A percentile compares a stretch with the other conserved stretches of the same genome.
These are phyloP conservation scores for Pseudogymnoascus sp. DNA, from an alignment of 2,329 filamentous ascomycete genomes.

Conservation along the genomic window DNA sequence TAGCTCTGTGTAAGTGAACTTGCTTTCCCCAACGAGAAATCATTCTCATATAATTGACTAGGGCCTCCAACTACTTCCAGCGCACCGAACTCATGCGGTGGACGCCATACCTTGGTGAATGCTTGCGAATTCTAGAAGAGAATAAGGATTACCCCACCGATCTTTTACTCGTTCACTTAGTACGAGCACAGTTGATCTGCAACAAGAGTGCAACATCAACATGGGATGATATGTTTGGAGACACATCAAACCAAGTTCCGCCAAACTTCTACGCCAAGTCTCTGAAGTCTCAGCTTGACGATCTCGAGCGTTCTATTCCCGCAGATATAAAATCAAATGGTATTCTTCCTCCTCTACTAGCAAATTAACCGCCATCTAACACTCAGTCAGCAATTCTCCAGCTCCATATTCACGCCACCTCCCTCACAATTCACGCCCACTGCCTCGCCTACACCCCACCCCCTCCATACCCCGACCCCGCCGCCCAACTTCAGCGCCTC, in stretches of 20 bases:
- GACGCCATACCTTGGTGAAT: conserved; percentile 17
- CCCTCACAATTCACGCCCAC: neutral
- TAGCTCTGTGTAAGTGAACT: conserved; percentile 13
- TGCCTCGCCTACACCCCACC: neutral
- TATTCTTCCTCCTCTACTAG: neutral
- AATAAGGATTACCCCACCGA: conserved; percentile 15
- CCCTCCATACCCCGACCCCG: neutral
- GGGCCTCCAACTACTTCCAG: conserved; percentile 15
- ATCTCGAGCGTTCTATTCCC: neutral
- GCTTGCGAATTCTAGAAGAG: conserved; percentile 8
- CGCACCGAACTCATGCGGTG: conserved; percentile 16
- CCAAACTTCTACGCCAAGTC: conserved; percentile 6
- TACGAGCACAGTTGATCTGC: conserved; percentile 13
- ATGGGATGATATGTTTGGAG: neutral
- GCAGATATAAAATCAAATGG: neutral
- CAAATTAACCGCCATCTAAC: neutral
- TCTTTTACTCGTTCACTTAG: conserved; percentile 2
- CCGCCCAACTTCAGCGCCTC: neutral
- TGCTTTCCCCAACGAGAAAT: neutral
- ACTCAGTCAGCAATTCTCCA: neutral
- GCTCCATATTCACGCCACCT: neutral
- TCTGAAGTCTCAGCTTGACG: neutral
- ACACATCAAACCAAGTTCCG: neutral
- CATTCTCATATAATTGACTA: neutral
- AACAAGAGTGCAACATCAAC: neutral